Conservation (phyloP, 139 green algal genomes). For the Micromonas pusilla region DNA sequence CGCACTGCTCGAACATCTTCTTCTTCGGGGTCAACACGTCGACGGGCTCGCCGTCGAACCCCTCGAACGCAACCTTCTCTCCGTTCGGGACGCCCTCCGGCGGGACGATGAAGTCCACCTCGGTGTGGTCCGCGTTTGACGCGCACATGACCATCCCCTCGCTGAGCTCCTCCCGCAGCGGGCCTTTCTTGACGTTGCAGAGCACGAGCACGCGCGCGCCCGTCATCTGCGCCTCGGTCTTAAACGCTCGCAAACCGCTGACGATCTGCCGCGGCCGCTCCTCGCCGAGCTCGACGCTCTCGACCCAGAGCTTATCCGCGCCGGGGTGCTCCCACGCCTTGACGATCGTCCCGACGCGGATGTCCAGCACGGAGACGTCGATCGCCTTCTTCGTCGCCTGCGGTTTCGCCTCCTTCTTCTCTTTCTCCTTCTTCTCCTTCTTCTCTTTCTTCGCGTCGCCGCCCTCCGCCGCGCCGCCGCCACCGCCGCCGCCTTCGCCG, state of each 20-base stretch:
- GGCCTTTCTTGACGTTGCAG: slow-evolving; percentile 87
- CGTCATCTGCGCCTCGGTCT: slow-evolving; percentile 63
- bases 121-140: slow-evolving; percentile 15
- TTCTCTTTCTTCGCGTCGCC: neutral
- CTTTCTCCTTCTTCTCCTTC: neutral
- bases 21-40: slow-evolving; percentile 83
- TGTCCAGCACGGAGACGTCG: slow-evolving; percentile 49
- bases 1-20: slow-evolving; percentile 73
- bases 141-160: slow-evolving; percentile 88
- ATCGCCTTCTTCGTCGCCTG: neutral
- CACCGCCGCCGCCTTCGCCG: neutral
- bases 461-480: neutral
- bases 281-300: slow-evolving; percentile 94
- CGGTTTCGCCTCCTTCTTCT: neutral
- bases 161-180: slow-evolving; percentile 77
- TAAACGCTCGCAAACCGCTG: slow-evolving; percentile 80
- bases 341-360: slow-evolving; percentile 77
- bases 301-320: slow-evolving; percentile 84
- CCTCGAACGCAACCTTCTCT: slow-evolving; percentile 63
- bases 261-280: slow-evolving; percentile 54
- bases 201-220: slow-evolving; percentile 62
- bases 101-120: slow-evolving; percentile 78
- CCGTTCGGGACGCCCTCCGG: slow-evolving; percentile 58
- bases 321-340: slow-evolving; percentile 66
- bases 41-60: slow-evolving; percentile 66